Conservation (phyloP, 1,284 basidiomycete species). For the Sporisorium iseilematis-ciliati region DNA sequence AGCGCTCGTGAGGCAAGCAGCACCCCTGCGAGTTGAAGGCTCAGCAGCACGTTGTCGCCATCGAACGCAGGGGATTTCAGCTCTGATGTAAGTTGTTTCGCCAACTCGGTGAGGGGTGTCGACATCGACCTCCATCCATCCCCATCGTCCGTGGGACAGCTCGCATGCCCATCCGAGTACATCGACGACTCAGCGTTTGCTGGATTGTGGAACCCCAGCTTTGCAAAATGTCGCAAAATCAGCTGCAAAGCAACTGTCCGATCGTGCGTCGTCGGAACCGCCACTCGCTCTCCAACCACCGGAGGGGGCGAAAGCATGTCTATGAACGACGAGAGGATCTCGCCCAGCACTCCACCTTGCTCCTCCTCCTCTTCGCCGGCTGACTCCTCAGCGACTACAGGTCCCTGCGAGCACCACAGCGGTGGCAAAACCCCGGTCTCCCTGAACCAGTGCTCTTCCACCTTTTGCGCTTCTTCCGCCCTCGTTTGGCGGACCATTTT, state of each 20-base stretch:
- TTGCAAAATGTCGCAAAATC: constrained; percentile 28
- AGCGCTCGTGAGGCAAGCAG: constrained; percentile 15
- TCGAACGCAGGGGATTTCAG: not conserved
- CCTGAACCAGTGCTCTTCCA: constrained; percentile 48
- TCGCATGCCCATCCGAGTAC: constrained; percentile 19
- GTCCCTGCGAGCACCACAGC: constrained; percentile 20
- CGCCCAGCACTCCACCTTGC: not conserved
- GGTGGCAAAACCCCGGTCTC: constrained; percentile 40
- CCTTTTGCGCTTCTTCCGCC: constrained; percentile 37
- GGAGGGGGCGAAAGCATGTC: constrained; percentile 21
- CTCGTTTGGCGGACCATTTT: constrained; percentile 13
- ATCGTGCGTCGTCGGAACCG: constrained; percentile 6
- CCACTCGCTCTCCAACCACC: not conserved
- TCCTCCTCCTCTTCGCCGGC: constrained; percentile 4
- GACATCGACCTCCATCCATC: constrained; percentile 7
- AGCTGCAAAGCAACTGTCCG: constrained; percentile 25
- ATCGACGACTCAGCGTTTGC: constrained; percentile 1
- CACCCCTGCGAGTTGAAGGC: constrained; percentile 23
- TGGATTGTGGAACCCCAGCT: constrained; percentile 18
- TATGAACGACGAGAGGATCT: constrained; percentile 32
- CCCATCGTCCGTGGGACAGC: constrained; percentile 3
- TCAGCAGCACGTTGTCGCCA: not conserved
- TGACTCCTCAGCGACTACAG: not conserved
- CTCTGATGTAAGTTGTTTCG: constrained; percentile 1
- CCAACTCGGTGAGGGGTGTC: constrained; percentile 5